These are phyloP conservation scores for Calonectria crousiana DNA, from an alignment of 2,329 filamentous ascomycete species.

Conservation along the genomic window DNA sequence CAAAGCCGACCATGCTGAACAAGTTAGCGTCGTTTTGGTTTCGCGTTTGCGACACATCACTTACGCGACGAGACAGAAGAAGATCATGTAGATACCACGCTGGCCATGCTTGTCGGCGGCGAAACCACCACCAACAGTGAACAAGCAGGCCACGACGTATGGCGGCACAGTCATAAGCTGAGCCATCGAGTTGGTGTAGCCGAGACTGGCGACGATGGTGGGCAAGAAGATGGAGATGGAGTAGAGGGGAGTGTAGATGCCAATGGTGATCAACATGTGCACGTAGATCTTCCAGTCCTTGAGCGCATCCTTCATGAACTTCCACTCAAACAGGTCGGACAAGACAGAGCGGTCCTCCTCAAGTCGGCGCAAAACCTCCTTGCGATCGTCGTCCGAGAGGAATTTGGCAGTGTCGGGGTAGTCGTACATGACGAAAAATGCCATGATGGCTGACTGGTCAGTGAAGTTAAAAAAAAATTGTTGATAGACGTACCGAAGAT, in stretches of 20 bases:
- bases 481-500: conserved; percentile 49
- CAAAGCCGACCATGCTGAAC: conserved; percentile 48
- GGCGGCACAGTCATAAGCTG: conserved; percentile 55
- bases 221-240: conserved; percentile 54
- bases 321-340: conserved; percentile 69
- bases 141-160: conserved; percentile 52
- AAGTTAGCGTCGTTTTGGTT: conserved; percentile 25
- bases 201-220: conserved; percentile 51
- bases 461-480: not conserved
- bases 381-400: conserved; percentile 57
- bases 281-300: conserved; percentile 68
- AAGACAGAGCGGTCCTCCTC: conserved; percentile 57
- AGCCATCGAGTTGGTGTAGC: conserved; percentile 51
- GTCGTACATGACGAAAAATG: conserved; percentile 68
- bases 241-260: conserved; percentile 59
- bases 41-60: conserved; percentile 23
- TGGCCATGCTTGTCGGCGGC: conserved; percentile 54
- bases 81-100: conserved; percentile 54
- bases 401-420: conserved; percentile 67
- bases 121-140: conserved; percentile 55
- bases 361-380: conserved; percentile 57
- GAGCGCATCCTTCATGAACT: conserved; percentile 67
- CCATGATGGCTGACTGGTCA: conserved; percentile 55
- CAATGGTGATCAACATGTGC: conserved; percentile 73
- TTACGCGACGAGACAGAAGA: conserved; percentile 51